Base-by-base conservation (phyloP, 768 basidiomycete species). In the Inosperma sp. region DNA sequence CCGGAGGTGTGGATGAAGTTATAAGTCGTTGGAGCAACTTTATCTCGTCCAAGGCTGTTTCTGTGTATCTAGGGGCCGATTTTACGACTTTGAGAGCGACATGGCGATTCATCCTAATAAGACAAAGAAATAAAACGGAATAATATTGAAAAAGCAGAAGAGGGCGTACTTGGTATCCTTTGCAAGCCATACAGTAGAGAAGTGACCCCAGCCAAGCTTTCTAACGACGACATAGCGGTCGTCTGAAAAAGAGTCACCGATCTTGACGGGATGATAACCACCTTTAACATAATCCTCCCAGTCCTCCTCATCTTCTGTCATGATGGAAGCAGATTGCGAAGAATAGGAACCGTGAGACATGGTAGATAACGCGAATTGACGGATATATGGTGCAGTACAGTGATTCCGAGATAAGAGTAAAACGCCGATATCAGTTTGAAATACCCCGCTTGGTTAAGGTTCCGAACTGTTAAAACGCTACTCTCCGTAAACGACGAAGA, bases 71-170 rank as follows among this genome's bases (percentile, higher is more conserved):
- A 0, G 86, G 83, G 0, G 95, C 96, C 13, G 94, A 96, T 70
- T 98, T 99, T 68, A 99, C 96, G 63, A 99, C 91, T 71, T 99
- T 99, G 66, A 99, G 85, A 12, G 96, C 96, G 61, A 99, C 96
- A 70, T 99, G 96, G 42, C 93, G 88, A 59, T 89, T 84, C 72
- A 93, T 77, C 65, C 95, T 99, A 71, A 52, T 51, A 3, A 33
- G 27, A 40, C 30, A 33, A 44, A 42, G 34, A 23, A 53, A 40
- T 26, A 40, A 31, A 19, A 30, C 14, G 4, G 22, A 16, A 36
- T 39, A 12, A 44, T 33, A 29, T 10, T 7, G 2, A 17, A 22
- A 26, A 22, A 40, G 22, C 16, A 48, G 33, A 36, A 49, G 48
- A 29, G 21, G 4, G 72, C 83, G 57, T 61, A 89, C 89, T 86